Percentiles rank a stretch among this genome's conserved stretches.
phyloP scores from a whole-genome alignment of 495 filamentous ascomycete species.

The Aspergillus sparsus region DNA sequence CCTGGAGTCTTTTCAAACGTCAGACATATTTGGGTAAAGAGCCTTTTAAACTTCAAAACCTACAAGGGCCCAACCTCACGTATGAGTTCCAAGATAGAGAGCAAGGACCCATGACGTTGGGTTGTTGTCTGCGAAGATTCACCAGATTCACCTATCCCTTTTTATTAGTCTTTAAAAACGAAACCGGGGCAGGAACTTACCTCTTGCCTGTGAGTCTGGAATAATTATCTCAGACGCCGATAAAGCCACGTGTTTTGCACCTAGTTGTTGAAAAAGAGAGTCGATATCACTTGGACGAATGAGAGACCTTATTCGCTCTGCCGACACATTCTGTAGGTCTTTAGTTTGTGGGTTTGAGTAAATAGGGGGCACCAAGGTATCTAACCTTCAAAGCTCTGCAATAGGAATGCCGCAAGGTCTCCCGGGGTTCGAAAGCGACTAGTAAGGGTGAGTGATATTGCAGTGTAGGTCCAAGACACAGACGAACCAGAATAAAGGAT shows the following conservation, averaged over 20 bases:
- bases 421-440: conserved; percentile 61
- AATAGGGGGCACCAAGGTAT: conserved; percentile 5
- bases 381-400: conserved; percentile 52
- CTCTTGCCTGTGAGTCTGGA: conserved; percentile 26
- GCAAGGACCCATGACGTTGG: conserved; percentile 25
- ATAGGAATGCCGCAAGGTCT: conserved; percentile 67
- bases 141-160: conserved; percentile 16
- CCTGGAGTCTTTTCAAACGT: conserved; percentile 30
- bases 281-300: conserved; percentile 37
- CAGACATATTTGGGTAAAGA: conserved; percentile 5
- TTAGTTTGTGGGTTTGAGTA: not conserved
- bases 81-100: conserved; percentile 39
- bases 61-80: conserved; percentile 35
- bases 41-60: conserved; percentile 1
- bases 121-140: conserved; percentile 7
- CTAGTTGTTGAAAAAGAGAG: conserved; percentile 36
- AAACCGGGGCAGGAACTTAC: conserved; percentile 19
- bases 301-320: conserved; percentile 29
- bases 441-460: conserved; percentile 17
- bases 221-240: conserved; percentile 27
- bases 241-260: conserved; percentile 36
- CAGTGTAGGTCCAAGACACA: conserved; percentile 9
- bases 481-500: conserved; percentile 62
- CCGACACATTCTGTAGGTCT: conserved; percentile 22
- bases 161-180: not conserved